A percentile compares a stretch with the other conserved stretches of the same genome.
Evolutionary conservation across 78 protist species (phyloP).

Genomic region (Dictyostelium firmibasis): DNA sequence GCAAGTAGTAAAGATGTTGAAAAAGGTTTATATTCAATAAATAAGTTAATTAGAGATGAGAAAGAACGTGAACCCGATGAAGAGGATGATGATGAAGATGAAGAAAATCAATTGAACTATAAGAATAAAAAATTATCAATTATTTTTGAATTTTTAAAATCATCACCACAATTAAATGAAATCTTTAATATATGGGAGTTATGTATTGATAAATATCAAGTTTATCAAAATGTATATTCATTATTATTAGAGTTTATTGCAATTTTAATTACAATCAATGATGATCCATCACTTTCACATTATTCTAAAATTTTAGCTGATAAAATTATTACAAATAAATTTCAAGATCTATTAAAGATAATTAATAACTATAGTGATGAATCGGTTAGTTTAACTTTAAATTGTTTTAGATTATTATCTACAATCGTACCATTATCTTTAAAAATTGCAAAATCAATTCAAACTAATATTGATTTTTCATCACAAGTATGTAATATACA

Average conservation of each 20-base stretch:
- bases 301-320: conserved; percentile 11
- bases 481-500: neutral
- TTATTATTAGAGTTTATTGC: conserved; percentile 32
- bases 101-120: neutral
- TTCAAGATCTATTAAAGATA: neutral
- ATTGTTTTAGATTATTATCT: conserved; percentile 29
- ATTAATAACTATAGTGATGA: neutral
- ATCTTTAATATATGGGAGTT: conserved; percentile 29
- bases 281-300: conserved; percentile 27
- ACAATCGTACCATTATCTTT: conserved; percentile 15
- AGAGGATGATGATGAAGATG: neutral
- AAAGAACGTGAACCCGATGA: neutral
- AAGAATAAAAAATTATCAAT: neutral
- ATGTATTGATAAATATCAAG: conserved; percentile 34
- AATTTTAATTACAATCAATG: conserved; percentile 31
- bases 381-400: neutral
- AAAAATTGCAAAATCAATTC: conserved; percentile 40
- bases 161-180: conserved; percentile 2
- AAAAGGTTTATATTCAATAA: conserved; percentile 25
- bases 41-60: conserved; percentile 30
- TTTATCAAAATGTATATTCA: neutral
- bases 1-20: conserved; percentile 7
- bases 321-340: neutral
- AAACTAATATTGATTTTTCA: conserved; percentile 30
- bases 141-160: conserved; percentile 17